Conservation (phyloP, 2,329 filamentous ascomycete species). For the Curvularia sp. region DNA sequence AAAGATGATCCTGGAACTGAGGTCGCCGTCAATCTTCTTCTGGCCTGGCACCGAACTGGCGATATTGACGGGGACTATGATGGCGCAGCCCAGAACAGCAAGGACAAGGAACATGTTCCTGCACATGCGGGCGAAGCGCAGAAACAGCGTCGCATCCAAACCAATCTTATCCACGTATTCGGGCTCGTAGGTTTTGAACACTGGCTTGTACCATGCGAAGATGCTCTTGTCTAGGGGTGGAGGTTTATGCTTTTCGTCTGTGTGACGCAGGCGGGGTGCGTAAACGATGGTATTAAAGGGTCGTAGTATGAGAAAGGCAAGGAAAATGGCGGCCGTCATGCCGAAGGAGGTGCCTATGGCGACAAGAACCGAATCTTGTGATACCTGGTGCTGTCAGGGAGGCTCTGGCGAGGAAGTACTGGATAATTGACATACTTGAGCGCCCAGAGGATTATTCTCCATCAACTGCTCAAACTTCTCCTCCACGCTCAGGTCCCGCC, state of each 20-base stretch:
- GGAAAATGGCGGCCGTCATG: slow-evolving; percentile 73
- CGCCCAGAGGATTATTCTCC: slow-evolving; percentile 39
- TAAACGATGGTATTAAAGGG: slow-evolving; percentile 93
- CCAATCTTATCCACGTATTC: slow-evolving; percentile 82
- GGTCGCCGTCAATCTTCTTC: slow-evolving; percentile 17
- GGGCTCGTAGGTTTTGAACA: slow-evolving; percentile 78
- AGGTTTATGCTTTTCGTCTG: slow-evolving; percentile 87
- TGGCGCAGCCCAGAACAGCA: slow-evolving; percentile 72
- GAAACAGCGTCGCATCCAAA: slow-evolving; percentile 88
- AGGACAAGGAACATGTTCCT: slow-evolving; percentile 84
- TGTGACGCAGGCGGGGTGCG: slow-evolving; percentile 90
- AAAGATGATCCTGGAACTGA: slow-evolving; percentile 24
- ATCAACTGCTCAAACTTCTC: slow-evolving; percentile 43
- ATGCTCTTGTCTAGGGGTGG: slow-evolving; percentile 85
- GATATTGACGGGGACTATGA: slow-evolving; percentile 86
- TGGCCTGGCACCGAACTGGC: slow-evolving; percentile 23
- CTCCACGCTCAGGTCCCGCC: slow-evolving; percentile 39
- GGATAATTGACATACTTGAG: slow-evolving; percentile 24
- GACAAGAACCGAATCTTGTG: slow-evolving; percentile 72
- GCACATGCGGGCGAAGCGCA: slow-evolving; percentile 89
- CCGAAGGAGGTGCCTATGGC: slow-evolving; percentile 82
- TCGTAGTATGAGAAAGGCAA: slow-evolving; percentile 86
- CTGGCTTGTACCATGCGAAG: slow-evolving; percentile 83
- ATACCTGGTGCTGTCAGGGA: slow-evolving; percentile 54
- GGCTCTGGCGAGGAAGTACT: not conserved